Conservation (phyloP, 2,329 filamentous ascomycete species). For the Clonostachys rosea region DNA sequence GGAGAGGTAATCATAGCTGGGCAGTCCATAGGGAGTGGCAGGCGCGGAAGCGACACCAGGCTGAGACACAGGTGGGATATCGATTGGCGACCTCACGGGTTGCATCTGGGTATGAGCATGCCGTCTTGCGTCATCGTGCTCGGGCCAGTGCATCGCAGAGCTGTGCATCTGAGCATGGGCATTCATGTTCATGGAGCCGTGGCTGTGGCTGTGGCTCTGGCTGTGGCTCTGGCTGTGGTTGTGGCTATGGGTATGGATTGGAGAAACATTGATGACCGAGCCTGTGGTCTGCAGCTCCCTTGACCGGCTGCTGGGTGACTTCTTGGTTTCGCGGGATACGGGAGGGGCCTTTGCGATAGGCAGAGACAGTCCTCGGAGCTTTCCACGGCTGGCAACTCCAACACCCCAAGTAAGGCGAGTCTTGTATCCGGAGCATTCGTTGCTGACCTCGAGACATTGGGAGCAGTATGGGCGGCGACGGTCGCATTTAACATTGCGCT, state of each 20-base stretch:
- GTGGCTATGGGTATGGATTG: background rate
- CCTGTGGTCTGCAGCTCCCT: constrained; percentile 38
- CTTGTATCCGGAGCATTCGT: constrained; percentile 94
- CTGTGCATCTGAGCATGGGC: background rate
- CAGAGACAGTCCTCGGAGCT: constrained; percentile 83
- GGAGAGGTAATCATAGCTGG: constrained; percentile 43
- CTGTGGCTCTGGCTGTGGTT: background rate
- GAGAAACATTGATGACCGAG: constrained; percentile 9
- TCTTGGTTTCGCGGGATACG: constrained; percentile 44
- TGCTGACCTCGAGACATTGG: constrained; percentile 85
- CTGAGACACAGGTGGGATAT: constrained; percentile 23
- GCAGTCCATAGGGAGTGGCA: constrained; percentile 27
- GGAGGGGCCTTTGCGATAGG: constrained; percentile 59
- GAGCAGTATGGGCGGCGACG: constrained; percentile 90
- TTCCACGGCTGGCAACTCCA: constrained; percentile 90
- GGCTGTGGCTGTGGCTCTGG: background rate
- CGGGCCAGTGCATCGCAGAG: constrained; percentile 11
- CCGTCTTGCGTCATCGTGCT: constrained; percentile 25
- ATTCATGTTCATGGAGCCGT: background rate
- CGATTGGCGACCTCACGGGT: constrained; percentile 22
- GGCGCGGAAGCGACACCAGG: constrained; percentile 32
- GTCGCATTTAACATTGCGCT: constrained; percentile 81
- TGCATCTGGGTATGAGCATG: background rate
- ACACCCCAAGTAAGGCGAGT: constrained; percentile 96
- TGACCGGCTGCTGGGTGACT: constrained; percentile 25